Conservation (phyloP, 805 yeast species). For the Candida sanyiensis region DNA sequence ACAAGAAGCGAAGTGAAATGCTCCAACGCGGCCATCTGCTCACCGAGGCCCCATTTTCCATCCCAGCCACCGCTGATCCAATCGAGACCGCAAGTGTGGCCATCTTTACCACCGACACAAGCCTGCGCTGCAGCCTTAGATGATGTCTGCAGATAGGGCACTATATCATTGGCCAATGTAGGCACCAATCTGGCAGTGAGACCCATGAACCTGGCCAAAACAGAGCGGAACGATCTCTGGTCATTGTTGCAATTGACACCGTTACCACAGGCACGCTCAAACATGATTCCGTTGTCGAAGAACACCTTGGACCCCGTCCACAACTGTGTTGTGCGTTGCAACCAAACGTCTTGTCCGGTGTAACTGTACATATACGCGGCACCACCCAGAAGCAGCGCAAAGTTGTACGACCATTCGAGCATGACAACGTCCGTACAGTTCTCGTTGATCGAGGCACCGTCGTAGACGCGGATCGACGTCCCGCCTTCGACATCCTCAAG, state of each 20-base stretch:
- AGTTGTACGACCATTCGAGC: slow-evolving; percentile 63
- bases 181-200: slow-evolving; percentile 54
- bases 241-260: slow-evolving; percentile 60
- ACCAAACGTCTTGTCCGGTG: slow-evolving; percentile 50
- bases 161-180: slow-evolving; percentile 37
- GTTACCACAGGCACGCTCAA: slow-evolving; percentile 56
- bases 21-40: slow-evolving; percentile 70
- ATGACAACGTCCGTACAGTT: slow-evolving; percentile 44
- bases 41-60: slow-evolving; percentile 65
- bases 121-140: slow-evolving; percentile 66
- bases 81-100: slow-evolving; percentile 67
- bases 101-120: slow-evolving; percentile 70
- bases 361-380: slow-evolving; percentile 62
- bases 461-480: slow-evolving; percentile 38
- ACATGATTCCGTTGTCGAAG: slow-evolving; percentile 49
- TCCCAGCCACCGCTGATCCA: slow-evolving; percentile 63
- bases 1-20: slow-evolving; percentile 45
- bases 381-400: slow-evolving; percentile 62
- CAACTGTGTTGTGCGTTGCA: slow-evolving; percentile 38
- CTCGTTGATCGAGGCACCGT: slow-evolving; percentile 51
- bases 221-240: slow-evolving; percentile 69
- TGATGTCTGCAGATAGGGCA: slow-evolving; percentile 39
- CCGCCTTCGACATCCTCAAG: slow-evolving; percentile 27
- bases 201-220: slow-evolving; percentile 58
- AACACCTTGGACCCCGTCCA: slow-evolving; percentile 42